Conservation (phyloP, 192 early-diverging fungal species). For the Linnemannia hyalina region DNA sequence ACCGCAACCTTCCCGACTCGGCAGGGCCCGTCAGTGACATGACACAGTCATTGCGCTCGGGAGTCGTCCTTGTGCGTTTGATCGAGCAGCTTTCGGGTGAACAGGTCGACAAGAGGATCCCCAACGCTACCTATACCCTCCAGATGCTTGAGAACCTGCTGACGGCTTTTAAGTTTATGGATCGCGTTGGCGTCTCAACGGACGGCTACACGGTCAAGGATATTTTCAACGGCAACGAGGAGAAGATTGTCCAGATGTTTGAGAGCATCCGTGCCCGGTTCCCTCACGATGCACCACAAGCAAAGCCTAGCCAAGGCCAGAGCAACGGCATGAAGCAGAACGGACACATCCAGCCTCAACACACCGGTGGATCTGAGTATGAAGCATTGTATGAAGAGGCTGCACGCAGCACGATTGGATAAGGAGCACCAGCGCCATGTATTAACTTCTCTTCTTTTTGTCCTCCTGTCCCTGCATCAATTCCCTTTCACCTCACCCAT, state of each 20-base stretch:
- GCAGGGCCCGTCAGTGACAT: constrained; percentile 50
- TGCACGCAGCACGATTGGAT: constrained; percentile 32
- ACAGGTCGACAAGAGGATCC: constrained; percentile 52
- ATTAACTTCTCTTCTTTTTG: background rate
- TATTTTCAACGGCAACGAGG: constrained; percentile 39
- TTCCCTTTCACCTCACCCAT: background rate
- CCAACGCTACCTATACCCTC: constrained; percentile 57
- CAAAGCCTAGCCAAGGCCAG: background rate
- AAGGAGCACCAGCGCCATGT: background rate
- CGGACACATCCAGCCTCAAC: constrained; percentile 18
- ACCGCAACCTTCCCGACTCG: constrained; percentile 50
- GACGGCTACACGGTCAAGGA: constrained; percentile 66
- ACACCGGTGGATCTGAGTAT: constrained; percentile 35
- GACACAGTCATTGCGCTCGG: constrained; percentile 57
- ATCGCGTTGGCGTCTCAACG: constrained; percentile 59
- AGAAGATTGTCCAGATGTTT: constrained; percentile 35
- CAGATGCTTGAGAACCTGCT: constrained; percentile 62
- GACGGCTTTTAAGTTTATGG: constrained; percentile 67
- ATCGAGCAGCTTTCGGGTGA: constrained; percentile 59
- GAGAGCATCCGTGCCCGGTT: constrained; percentile 25
- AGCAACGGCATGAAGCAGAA: constrained; percentile 10
- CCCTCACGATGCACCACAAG: constrained; percentile 17
- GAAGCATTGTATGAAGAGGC: constrained; percentile 37
- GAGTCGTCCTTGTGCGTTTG: constrained; percentile 58
- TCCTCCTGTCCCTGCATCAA: background rate